A percentile compares a stretch with the other conserved stretches of the same genome.
phyloP scores from a whole-genome alignment of 2,329 filamentous ascomycete species.

The Talaromyces sp. region DNA sequence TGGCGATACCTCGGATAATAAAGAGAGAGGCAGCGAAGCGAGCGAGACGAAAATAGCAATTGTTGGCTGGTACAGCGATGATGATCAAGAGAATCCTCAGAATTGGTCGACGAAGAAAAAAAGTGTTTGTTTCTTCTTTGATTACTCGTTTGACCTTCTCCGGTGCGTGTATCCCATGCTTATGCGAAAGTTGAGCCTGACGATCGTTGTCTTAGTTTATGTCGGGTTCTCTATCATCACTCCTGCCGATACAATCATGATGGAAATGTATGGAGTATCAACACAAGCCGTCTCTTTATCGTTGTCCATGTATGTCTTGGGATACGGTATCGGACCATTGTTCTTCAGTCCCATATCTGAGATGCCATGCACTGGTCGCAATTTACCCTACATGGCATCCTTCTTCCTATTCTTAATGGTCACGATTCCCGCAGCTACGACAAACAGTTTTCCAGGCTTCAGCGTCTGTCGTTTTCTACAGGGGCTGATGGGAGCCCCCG shows the following conservation, averaged over 20 bases:
- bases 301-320: constrained; percentile 36
- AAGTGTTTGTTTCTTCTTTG: not conserved
- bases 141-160: not conserved
- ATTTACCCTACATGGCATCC: constrained; percentile 65
- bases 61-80: not conserved
- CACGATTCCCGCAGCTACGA: constrained; percentile 63
- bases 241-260: constrained; percentile 22
- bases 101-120: not conserved
- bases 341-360: constrained; percentile 56
- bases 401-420: constrained; percentile 68
- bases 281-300: constrained; percentile 31
- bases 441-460: constrained; percentile 62
- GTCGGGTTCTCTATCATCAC: constrained; percentile 34
- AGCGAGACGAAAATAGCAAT: not conserved
- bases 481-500: constrained; percentile 58
- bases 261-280: constrained; percentile 31
- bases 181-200: no score
- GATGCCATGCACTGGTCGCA: constrained; percentile 65
- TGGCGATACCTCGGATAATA: not conserved
- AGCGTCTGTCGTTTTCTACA: constrained; percentile 62
- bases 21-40: not conserved
- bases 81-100: not conserved
- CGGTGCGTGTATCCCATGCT: not conserved
- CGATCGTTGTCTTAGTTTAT: constrained; percentile 28
- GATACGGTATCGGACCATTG: not conserved